These are phyloP conservation scores for Diaporthe sp. DNA, from an alignment of 2,329 filamentous ascomycete species.

Conservation along the genomic window DNA sequence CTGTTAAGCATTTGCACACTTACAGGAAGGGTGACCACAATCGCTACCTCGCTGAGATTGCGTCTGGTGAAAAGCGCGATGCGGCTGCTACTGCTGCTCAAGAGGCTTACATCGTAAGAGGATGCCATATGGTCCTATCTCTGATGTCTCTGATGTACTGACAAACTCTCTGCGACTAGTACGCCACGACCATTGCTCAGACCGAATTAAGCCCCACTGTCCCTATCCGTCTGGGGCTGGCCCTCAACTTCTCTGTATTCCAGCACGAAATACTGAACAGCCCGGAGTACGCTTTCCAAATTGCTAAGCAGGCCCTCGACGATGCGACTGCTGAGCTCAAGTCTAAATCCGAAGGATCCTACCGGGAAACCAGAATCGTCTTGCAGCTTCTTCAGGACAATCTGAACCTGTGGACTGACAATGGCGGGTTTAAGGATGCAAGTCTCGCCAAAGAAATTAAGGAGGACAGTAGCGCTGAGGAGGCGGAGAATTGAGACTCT, in stretches of 20 bases:
- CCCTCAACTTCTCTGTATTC: constrained; percentile 99
- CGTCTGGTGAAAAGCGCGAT: constrained; percentile 92
- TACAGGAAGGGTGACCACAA: constrained; percentile 98
- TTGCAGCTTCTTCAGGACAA: constrained; percentile 99
- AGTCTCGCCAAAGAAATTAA: constrained; percentile 62
- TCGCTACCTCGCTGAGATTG: constrained; percentile 94
- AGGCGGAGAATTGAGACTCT: too few species aligned
- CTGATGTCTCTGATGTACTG: too few species aligned
- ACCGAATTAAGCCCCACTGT: constrained; percentile 97
- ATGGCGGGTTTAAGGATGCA: constrained; percentile 77
- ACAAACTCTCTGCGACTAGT: constrained; percentile 65
- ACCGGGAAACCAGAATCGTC: constrained; percentile 98
- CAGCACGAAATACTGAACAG: constrained; percentile 99
- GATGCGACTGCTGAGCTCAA: constrained; percentile 99
- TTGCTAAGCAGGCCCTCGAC: constrained; percentile 99
- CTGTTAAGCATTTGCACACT: too few species aligned
- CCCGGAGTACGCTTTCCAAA: constrained; percentile 95
- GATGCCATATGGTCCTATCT: too few species aligned
- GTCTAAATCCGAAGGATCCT: constrained; percentile 96
- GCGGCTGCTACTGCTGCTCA: constrained; percentile 85
- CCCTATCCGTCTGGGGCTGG: constrained; percentile 96
- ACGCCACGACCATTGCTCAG: constrained; percentile 96
- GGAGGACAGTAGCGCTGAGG: too few species aligned
- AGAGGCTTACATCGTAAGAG: constrained; percentile 93
- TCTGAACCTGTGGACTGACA: constrained; percentile 96